phyloP scores from a whole-genome alignment of 2,329 filamentous ascomycete species.

The Hirsutella rhossiliensis region DNA sequence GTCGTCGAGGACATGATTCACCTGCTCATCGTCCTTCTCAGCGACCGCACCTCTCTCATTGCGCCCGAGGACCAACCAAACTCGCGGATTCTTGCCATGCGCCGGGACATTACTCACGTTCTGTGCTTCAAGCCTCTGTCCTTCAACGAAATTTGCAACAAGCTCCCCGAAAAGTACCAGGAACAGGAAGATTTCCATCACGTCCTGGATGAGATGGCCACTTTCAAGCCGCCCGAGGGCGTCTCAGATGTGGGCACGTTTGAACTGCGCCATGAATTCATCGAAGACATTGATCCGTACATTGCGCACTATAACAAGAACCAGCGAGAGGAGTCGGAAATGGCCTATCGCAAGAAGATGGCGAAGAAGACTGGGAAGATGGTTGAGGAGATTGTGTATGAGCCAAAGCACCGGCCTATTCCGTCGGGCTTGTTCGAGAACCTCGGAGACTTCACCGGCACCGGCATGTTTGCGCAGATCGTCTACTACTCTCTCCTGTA shows the following conservation, averaged over 20 bases:
- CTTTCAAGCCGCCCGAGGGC: slow-evolving; percentile 81
- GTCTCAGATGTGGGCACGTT: slow-evolving; percentile 89
- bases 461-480: slow-evolving; percentile 78
- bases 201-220: slow-evolving; percentile 77
- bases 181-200: slow-evolving; percentile 82
- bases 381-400: slow-evolving; percentile 76
- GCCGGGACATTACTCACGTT: slow-evolving; percentile 83
- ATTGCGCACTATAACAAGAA: slow-evolving; percentile 95
- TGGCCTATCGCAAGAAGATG: slow-evolving; percentile 75
- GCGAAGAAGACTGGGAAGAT: slow-evolving; percentile 78
- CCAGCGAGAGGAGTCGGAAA: slow-evolving; percentile 89
- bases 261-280: slow-evolving; percentile 74
- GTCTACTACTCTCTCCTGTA: slow-evolving; percentile 83
- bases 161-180: slow-evolving; percentile 78
- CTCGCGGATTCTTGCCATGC: slow-evolving; percentile 58
- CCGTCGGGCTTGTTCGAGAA: slow-evolving; percentile 63
- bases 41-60: slow-evolving; percentile 73
- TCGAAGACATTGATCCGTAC: slow-evolving; percentile 88
- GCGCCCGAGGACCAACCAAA: slow-evolving; percentile 53
- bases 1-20: slow-evolving; percentile 94
- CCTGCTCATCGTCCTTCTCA: slow-evolving; percentile 79
- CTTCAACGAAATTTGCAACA: slow-evolving; percentile 80
- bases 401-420: slow-evolving; percentile 71
- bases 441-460: slow-evolving; percentile 69
- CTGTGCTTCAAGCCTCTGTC: slow-evolving; percentile 94